A percentile compares a stretch with the other conserved stretches of the same genome.
Conservation (phyloP, 306 rosid species). For the Vigna reflexopilosa region DNA sequence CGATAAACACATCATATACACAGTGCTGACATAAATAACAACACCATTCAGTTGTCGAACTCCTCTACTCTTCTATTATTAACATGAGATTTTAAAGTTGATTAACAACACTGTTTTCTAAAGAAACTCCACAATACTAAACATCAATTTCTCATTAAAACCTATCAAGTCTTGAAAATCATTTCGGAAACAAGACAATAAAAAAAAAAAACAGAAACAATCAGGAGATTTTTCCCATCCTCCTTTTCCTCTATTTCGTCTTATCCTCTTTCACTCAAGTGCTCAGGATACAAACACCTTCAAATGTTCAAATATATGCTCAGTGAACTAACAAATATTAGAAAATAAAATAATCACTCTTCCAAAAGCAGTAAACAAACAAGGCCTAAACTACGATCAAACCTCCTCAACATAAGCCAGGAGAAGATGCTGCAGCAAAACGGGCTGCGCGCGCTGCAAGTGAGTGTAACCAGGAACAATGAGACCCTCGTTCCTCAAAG, state of each 20-base stretch:
- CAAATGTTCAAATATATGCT: neutral
- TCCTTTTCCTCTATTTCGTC: too few relatives aligned
- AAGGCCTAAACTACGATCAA: neutral
- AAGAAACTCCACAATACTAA: neutral
- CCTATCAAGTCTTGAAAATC: neutral
- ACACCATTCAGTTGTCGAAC: neutral
- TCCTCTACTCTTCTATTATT: neutral
- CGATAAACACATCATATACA: neutral
- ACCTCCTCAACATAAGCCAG: constrained; percentile 97
- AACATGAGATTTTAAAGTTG: neutral
- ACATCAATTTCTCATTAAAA: neutral
- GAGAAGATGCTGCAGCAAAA: constrained; percentile 82
- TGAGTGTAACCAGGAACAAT: constrained; percentile 97
- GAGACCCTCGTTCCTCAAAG: constrained; percentile 70
- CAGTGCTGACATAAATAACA: neutral
- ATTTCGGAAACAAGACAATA: neutral
- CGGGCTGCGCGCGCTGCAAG: constrained; percentile 91
- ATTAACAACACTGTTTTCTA: neutral
- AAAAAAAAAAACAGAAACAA: neutral
- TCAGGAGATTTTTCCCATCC: too few relatives aligned
- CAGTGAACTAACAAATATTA: neutral
- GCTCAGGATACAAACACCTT: neutral
- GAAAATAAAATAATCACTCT: neutral
- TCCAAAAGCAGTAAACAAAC: neutral
- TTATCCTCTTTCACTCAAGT: too few relatives aligned